These are phyloP conservation scores for Serendipita sp. DNA, from an alignment of 768 basidiomycete genomes.

Conservation along the genomic window DNA sequence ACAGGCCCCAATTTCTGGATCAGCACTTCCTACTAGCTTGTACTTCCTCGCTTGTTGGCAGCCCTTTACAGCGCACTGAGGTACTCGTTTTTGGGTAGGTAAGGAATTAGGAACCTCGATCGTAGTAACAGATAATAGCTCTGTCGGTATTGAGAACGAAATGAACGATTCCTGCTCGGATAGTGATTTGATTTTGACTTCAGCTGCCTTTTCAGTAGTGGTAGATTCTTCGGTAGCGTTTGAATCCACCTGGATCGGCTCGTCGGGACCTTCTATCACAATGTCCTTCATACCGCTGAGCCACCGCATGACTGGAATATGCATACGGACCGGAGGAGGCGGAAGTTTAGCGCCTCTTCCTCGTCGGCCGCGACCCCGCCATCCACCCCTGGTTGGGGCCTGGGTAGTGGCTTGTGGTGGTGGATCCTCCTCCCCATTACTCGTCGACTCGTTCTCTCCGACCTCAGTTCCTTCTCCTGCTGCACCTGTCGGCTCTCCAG, in stretches of 20 bases:
- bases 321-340: background rate
- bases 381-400: background rate
- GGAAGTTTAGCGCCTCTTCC: background rate
- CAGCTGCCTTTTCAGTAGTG: background rate
- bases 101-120: background rate
- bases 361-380: background rate
- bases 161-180: background rate
- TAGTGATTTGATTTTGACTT: background rate
- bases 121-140: background rate
- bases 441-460: background rate
- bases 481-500: background rate
- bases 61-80: background rate
- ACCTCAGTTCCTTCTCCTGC: constrained; percentile 2
- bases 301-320: constrained; percentile 2
- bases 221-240: background rate
- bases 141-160: background rate
- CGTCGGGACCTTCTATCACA: background rate
- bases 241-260: background rate
- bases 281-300: constrained; percentile 2
- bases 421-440: background rate
- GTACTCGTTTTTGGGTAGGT: background rate
- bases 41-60: background rate
- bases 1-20: background rate
- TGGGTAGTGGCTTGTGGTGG: background rate
- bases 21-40: background rate